Conservation (phyloP, 78 protist genomes). For the Monosiga brevicollis region DNA sequence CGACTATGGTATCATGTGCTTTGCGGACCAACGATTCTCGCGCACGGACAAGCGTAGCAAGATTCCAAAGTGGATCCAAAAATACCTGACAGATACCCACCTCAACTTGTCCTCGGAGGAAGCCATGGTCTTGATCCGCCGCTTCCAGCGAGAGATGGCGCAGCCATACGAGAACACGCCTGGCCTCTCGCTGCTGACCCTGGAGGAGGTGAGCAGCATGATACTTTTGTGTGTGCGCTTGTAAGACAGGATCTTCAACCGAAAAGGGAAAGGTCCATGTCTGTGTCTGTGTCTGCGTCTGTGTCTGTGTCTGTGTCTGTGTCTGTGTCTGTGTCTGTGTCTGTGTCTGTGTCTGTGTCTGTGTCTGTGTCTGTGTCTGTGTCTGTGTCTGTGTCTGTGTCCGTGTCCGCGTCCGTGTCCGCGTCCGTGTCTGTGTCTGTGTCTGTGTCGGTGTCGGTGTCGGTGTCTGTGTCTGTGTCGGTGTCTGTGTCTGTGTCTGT, state of each 20-base stretch:
- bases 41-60: conserved; percentile 49
- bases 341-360: not conserved
- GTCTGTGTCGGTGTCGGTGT: not conserved
- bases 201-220: not conserved
- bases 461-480: not conserved
- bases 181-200: conserved; percentile 4
- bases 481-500: not conserved
- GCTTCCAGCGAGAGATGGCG: conserved; percentile 35
- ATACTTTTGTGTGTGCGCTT: not conserved
- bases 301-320: not conserved
- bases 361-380: not conserved
- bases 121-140: conserved; percentile 6
- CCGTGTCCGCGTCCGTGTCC: no score
- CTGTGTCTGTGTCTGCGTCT: not conserved
- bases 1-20: conserved; percentile 95
- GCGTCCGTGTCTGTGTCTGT: no score
- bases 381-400: not conserved
- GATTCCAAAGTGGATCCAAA: conserved; percentile 68
- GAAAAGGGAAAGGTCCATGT: not conserved
- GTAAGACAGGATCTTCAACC: not conserved
- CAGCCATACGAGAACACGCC: conserved; percentile 23
- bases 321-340: not conserved
- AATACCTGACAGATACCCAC: conserved; percentile 11
- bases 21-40: conserved; percentile 78
- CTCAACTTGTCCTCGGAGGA: conserved; percentile 37